Evolutionary conservation across 768 basidiomycete genomes (phyloP), one percentile per base, ranked within the genome.

Genomic region (Termitomyces eurrhizus): DNA sequence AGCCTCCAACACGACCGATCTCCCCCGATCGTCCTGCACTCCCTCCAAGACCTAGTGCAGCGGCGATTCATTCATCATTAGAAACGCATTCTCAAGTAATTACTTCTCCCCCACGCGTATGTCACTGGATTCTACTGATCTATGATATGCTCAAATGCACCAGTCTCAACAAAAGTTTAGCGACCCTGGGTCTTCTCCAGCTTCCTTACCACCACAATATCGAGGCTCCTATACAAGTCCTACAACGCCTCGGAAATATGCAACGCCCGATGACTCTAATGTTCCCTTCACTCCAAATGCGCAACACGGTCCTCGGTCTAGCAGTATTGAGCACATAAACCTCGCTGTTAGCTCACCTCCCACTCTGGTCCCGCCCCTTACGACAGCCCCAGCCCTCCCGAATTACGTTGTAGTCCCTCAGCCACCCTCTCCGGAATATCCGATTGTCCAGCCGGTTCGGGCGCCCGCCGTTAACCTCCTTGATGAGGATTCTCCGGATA

Each of bases 401-500:
- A 35, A 53, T 57, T 29, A 68, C 54, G 26, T 32, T 39, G 35
- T 44, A 32, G 58, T 48, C 60, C 42, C 54, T 57, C 60, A 57
- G 44, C 54, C 29, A 35, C 60, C 65, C 33, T 67, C 67, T 50
- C 57, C 63, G 41, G 64, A 67, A 36, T 60, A 68, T 55, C 65
- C 67, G 36, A 35, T 62, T 35, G 58, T 61, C 53, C 65, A 66
- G 58, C 65, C 55, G 62, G 58, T 65, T 61, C 67, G 66, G 56
- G 60, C 69, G 58, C 75, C 80, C 64, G 68, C 73, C 62, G 80
- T 83, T 35, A 84, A 88, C 75, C 73, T 90, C 29, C 79, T 92
- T 62, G 90, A 90, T 72, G 82, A 83, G 58, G 89, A 91, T 65
- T 68, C 75, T 65, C 61, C 69, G 66, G 67, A 71, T 61, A 73